A percentile compares a stretch with the other conserved stretches of the same genome.
phyloP scores from a whole-genome alignment of 352 stramenopile species.

The Globisporangium apiculatum region DNA sequence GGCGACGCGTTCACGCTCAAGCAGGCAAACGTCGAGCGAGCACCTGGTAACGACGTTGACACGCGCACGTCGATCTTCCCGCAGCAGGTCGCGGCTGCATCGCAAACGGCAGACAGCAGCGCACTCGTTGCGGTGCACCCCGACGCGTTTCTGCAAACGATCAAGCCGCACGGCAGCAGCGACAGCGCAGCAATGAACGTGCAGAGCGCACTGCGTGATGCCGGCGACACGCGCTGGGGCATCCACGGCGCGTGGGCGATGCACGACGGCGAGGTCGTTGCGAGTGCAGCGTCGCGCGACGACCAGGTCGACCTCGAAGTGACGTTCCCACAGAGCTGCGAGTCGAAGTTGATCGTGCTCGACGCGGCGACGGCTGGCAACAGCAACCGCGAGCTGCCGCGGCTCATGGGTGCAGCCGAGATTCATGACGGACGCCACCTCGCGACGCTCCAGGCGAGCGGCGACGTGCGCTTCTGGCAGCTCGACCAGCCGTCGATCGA shows the following conservation, averaged over 20 bases:
- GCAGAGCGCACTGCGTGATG: constrained; percentile 20
- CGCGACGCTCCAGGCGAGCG: constrained; percentile 49
- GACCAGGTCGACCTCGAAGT: constrained; percentile 35
- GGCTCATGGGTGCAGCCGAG: constrained; percentile 29
- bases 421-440: constrained; percentile 31
- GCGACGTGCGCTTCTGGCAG: constrained; percentile 54
- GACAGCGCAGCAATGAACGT: constrained; percentile 2
- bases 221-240: constrained; percentile 8
- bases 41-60: constrained; percentile 5
- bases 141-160: constrained; percentile 35
- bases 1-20: constrained; percentile 26
- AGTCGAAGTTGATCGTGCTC: constrained; percentile 42
- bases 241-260: constrained; percentile 23
- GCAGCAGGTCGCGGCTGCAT: neutral
- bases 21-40: constrained; percentile 12
- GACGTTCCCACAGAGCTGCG: constrained; percentile 17
- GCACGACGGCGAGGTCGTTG: constrained; percentile 12
- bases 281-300: constrained; percentile 19
- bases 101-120: neutral
- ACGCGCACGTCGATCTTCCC: constrained; percentile 27
- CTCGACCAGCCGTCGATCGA: constrained; percentile 40
- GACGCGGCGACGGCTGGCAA: neutral
- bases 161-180: constrained; percentile 4
- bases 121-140: constrained; percentile 29
- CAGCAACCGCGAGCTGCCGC: constrained; percentile 12